A percentile compares a stretch with the other conserved stretches of the same genome.
These are phyloP conservation scores for Cornus controversa DNA, from an alignment of 148 eudicot genomes.

Conservation along the genomic window DNA sequence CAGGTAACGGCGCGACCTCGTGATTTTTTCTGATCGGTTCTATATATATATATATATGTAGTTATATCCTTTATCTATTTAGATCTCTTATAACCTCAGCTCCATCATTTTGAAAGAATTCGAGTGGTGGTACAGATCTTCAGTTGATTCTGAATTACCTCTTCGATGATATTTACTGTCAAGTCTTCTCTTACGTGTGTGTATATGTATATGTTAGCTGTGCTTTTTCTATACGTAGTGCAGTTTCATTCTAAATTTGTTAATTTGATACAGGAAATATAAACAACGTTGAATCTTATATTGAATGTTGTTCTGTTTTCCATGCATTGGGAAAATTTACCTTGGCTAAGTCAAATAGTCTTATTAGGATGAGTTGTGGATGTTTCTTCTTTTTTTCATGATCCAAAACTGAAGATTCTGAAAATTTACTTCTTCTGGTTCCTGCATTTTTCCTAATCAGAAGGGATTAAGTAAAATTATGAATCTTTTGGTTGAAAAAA, in stretches of 20 bases:
- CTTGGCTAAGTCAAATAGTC: not conserved
- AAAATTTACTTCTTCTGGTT: not conserved
- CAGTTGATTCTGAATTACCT: not conserved
- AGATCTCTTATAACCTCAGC: not conserved
- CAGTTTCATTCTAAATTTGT: not conserved
- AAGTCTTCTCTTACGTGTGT: not conserved
- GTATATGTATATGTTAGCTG: too few relatives aligned
- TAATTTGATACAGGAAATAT: not conserved
- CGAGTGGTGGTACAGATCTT: not conserved
- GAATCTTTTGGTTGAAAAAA: not conserved
- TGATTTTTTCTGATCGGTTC: not conserved
- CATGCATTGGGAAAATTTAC: not conserved
- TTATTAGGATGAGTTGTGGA: not conserved
- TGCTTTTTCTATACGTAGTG: not conserved
- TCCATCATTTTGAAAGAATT: not conserved
- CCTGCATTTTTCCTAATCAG: not conserved
- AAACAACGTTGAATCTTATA: not conserved
- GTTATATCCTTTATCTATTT: not conserved
- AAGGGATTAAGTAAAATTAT: not conserved
- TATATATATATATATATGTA: not conserved
- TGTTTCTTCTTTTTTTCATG: too few relatives aligned
- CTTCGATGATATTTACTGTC: not conserved
- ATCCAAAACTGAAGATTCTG: too few relatives aligned
- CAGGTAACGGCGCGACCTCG: not conserved
- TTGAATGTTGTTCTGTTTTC: not conserved